phyloP scores from a whole-genome alignment of 192 early-diverging fungal species.

The Piromyces sp. region DNA sequence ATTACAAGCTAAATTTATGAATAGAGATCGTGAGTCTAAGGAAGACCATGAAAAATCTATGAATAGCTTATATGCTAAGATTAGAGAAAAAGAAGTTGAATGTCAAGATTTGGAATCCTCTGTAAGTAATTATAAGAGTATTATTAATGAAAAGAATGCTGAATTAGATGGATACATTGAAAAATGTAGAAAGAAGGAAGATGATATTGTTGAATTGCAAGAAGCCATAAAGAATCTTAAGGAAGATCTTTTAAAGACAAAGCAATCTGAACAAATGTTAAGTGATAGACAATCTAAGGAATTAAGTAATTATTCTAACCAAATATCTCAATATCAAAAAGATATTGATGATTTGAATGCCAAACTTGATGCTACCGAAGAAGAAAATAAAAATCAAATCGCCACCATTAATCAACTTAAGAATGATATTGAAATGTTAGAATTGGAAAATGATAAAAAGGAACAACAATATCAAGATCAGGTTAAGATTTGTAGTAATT shows the following conservation, averaged over 20 bases:
- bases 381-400: background rate
- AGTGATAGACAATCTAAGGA: background rate
- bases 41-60: background rate
- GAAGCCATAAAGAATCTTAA: background rate
- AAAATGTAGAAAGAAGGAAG: background rate
- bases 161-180: background rate
- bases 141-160: background rate
- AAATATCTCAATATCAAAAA: background rate
- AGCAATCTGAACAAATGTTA: background rate
- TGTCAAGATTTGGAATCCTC: background rate
- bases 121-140: background rate
- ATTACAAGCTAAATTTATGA: background rate
- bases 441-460: background rate
- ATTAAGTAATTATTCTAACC: background rate
- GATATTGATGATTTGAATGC: background rate
- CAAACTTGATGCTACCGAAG: background rate
- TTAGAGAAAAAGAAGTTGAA: background rate
- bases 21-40: background rate
- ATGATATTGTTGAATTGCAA: background rate
- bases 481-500: background rate
- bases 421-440: background rate
- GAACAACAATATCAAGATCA: background rate
- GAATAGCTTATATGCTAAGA: background rate
- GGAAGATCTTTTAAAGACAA: background rate
- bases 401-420: background rate